Percentiles rank a stretch among this genome's conserved stretches.
Evolutionary conservation across 345 rosid species (phyloP).

Genomic region (Eutrema japonicum): DNA sequence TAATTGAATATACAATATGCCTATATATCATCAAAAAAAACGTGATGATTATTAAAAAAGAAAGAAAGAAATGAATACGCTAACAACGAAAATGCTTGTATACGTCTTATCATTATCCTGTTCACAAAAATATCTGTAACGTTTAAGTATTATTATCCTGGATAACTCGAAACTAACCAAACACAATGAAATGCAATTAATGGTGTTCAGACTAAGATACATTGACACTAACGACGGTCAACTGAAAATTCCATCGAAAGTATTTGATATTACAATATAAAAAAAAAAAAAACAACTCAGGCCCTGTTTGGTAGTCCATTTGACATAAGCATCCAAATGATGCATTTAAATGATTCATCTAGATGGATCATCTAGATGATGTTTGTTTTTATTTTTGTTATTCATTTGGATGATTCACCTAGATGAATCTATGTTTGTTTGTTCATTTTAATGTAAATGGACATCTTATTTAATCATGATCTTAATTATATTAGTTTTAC

Average conservation of each 20-base stretch:
- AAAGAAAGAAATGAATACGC: not conserved
- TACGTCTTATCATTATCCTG: not conserved
- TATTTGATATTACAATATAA: not conserved
- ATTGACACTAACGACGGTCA: conserved; percentile 20
- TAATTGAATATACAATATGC: conserved; percentile 34
- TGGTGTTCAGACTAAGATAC: conserved; percentile 1
- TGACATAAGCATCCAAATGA: too few relatives aligned
- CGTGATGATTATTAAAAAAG: not conserved
- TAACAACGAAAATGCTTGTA: not conserved
- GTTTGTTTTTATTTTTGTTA: too few relatives aligned
- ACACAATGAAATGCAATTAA: conserved; percentile 2
- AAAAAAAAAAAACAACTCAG: not conserved
- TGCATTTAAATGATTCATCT: too few relatives aligned
- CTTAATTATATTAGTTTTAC: too few relatives aligned
- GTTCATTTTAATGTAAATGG: too few relatives aligned
- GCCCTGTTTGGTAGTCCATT: too few relatives aligned
- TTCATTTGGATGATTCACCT: too few relatives aligned
- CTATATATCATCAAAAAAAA: not conserved
- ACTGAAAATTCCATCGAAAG: not conserved
- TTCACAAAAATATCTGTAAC: conserved; percentile 11
- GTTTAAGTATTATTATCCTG: not conserved
- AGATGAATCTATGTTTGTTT: too few relatives aligned
- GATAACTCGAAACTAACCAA: not conserved
- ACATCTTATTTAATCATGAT: too few relatives aligned
- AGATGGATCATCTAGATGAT: too few relatives aligned